Conservation (phyloP, 495 filamentous ascomycete species). For the Bacidia rubella region DNA sequence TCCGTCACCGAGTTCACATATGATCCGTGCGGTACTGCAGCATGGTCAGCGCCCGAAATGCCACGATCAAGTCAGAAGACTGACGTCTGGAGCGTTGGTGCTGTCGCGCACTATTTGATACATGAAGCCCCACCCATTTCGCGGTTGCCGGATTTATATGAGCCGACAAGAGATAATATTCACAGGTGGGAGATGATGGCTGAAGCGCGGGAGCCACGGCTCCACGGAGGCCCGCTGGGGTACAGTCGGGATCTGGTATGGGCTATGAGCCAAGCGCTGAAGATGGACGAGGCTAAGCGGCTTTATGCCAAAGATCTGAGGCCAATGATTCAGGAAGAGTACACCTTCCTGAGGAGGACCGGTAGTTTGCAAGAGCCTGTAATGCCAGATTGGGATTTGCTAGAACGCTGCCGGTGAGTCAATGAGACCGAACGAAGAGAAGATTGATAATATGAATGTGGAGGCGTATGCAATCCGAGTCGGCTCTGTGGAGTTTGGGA, state of each 20-base stretch:
- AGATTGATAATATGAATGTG: no score
- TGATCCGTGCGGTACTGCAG: conserved; percentile 77
- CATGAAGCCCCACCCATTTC: neutral
- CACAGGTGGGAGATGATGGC: neutral
- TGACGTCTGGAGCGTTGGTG: conserved; percentile 86
- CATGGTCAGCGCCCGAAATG: conserved; percentile 50
- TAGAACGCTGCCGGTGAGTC: no score
- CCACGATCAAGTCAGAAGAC: conserved; percentile 76
- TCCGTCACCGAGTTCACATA: conserved; percentile 70
- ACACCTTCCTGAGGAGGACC: no score
- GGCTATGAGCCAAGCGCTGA: neutral
- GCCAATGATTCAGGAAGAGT: no score
- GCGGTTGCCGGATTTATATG: neutral
- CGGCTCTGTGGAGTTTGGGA: no score
- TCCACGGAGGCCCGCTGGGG: no score
- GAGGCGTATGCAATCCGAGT: no score
- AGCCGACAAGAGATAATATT: neutral
- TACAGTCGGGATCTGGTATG: neutral
- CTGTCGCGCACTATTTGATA: conserved; percentile 13
- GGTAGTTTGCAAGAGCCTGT: no score
- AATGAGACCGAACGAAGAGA: no score
- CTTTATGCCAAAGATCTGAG: no score
- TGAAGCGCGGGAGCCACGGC: neutral
- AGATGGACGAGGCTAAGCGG: no score
- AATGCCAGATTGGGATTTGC: no score